These are phyloP conservation scores for Talaromyces sp. DNA, from an alignment of 2,329 filamentous ascomycete species.

Conservation along the genomic window DNA sequence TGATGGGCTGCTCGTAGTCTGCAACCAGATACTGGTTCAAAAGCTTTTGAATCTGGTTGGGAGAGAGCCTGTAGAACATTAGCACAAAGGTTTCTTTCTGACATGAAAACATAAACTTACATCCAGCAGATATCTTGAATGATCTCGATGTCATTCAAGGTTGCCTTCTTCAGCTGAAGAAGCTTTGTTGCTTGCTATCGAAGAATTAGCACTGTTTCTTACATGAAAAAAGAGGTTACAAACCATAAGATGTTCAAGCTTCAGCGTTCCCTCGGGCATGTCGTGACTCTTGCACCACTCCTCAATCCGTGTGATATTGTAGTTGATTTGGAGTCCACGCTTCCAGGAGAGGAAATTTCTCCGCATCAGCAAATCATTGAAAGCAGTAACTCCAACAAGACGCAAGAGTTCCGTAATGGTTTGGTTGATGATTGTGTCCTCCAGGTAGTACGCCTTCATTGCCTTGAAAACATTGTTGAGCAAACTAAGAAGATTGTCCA, in stretches of 20 bases:
- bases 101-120: slow-evolving; percentile 50
- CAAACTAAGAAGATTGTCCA: slow-evolving; percentile 95
- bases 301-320: slow-evolving; percentile 98
- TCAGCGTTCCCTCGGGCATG: slow-evolving; percentile 96
- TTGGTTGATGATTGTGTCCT: slow-evolving; percentile 93
- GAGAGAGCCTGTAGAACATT: slow-evolving; percentile 64
- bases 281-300: slow-evolving; percentile 99
- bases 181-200: slow-evolving; percentile 90
- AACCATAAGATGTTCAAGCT: slow-evolving; percentile 97
- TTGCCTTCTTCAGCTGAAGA: slow-evolving; percentile 96
- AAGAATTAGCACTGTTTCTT: slow-evolving; percentile 11
- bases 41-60: slow-evolving; percentile 98
- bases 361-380: slow-evolving; percentile 96
- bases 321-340: slow-evolving; percentile 97
- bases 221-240: slow-evolving; percentile 18
- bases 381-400: slow-evolving; percentile 92
- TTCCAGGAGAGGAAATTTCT: slow-evolving; percentile 99
- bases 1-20: slow-evolving; percentile 98
- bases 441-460: slow-evolving; percentile 97
- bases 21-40: slow-evolving; percentile 97
- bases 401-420: slow-evolving; percentile 89
- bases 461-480: slow-evolving; percentile 97
- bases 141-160: slow-evolving; percentile 97
- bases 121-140: slow-evolving; percentile 99
- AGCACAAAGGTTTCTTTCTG: not conserved